A percentile compares a stretch with the other conserved stretches of the same genome.
These are phyloP conservation scores for Colletotrichum acutatum DNA, from an alignment of 2,329 filamentous ascomycete species.

Conservation along the genomic window DNA sequence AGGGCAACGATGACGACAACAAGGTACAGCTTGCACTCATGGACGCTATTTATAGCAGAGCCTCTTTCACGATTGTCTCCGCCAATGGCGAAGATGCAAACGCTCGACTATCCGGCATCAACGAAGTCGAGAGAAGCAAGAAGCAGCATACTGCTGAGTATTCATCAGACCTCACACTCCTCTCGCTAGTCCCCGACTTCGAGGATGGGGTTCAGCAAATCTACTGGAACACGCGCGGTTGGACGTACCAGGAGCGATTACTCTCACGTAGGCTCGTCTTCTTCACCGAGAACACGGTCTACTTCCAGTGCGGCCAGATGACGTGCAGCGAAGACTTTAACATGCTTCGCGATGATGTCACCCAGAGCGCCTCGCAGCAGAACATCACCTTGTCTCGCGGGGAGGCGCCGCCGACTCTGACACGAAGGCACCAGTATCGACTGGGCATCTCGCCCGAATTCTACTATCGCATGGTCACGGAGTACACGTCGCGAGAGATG, in stretches of 20 bases:
- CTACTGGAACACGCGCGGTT: background rate
- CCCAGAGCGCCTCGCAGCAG: background rate
- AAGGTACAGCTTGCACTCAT: background rate
- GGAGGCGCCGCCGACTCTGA: background rate
- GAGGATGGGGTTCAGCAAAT: background rate
- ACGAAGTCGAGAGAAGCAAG: background rate
- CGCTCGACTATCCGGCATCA: background rate
- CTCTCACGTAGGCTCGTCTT: background rate
- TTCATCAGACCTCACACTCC: background rate
- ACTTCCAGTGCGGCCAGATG: background rate
- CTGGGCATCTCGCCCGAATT: background rate
- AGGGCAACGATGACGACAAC: background rate
- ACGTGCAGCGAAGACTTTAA: background rate
- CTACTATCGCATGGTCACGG: background rate
- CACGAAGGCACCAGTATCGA: background rate
- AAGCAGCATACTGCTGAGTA: background rate
- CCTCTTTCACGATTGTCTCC: background rate
- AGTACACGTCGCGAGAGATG: background rate
- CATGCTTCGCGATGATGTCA: background rate
- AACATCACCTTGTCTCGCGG: background rate
- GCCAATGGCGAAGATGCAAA: background rate
- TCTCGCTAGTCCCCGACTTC: background rate
- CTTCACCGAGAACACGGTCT: background rate
- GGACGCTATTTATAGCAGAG: background rate
- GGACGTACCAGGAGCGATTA: background rate